Evolutionary conservation across 306 rosid genomes (phyloP).

Genomic region (Quercus agrifolia): DNA sequence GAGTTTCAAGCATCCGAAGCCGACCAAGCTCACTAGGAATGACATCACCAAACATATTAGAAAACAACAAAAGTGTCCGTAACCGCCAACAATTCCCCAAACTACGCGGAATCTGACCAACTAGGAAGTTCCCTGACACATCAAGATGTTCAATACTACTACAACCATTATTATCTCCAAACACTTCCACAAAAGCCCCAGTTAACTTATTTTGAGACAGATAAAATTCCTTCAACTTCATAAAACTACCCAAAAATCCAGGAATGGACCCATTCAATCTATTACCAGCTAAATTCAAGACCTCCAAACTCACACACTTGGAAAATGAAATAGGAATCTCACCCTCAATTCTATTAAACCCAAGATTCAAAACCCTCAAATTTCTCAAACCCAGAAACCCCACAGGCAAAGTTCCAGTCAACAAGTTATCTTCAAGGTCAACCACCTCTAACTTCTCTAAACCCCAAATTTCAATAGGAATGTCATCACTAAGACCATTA

Average conservation of each 20-base stretch:
- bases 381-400: slow-evolving; percentile 28
- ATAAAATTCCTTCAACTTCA: slow-evolving; percentile 50
- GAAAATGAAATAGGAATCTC: slow-evolving; percentile 52
- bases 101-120: slow-evolving; percentile 47
- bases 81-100: slow-evolving; percentile 68
- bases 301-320: slow-evolving; percentile 36
- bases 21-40: slow-evolving; percentile 63
- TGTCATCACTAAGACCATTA: slow-evolving; percentile 52
- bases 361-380: slow-evolving; percentile 65
- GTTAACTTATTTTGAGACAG: slow-evolving; percentile 53
- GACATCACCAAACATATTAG: slow-evolving; percentile 62
- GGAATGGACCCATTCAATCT: slow-evolving; percentile 68
- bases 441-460: slow-evolving; percentile 69
- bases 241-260: slow-evolving; percentile 47
- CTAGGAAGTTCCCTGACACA: slow-evolving; percentile 65
- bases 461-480: slow-evolving; percentile 61
- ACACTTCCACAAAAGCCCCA: slow-evolving; percentile 55
- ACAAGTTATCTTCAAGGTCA: slow-evolving; percentile 73
- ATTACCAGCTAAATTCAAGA: slow-evolving; percentile 75
- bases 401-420: slow-evolving; percentile 52
- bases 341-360: slow-evolving; percentile 63
- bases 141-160: slow-evolving; percentile 78
- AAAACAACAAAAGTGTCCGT: slow-evolving; percentile 55
- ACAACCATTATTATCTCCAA: slow-evolving; percentile 49
- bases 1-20: slow-evolving; percentile 54